phyloP scores from a whole-genome alignment of 257 asterid species.

The Penstemon eatonii region DNA sequence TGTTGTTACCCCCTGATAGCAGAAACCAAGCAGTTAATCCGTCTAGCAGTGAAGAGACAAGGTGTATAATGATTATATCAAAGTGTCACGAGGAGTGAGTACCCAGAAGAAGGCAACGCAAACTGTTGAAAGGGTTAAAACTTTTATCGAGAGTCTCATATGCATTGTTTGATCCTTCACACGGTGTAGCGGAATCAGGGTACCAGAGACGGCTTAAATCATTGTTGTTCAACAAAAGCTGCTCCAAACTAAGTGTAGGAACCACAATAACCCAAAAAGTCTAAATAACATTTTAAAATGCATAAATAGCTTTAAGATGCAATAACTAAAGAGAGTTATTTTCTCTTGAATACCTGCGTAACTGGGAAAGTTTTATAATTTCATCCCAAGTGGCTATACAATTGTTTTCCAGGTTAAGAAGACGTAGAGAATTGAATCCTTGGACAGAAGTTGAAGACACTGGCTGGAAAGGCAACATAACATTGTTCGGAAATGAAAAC shows the following conservation, averaged over 20 bases:
- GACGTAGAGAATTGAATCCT: slow-evolving; percentile 74
- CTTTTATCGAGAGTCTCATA: slow-evolving; percentile 39
- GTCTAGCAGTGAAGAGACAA: slow-evolving; percentile 22
- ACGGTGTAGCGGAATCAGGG: slow-evolving; percentile 46
- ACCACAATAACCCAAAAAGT: slow-evolving; percentile 25
- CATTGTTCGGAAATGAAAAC: slow-evolving; percentile 12
- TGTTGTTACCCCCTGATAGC: slow-evolving; percentile 71
- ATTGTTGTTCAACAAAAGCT: slow-evolving; percentile 83
- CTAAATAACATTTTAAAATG: slow-evolving; percentile 11
- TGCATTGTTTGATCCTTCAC: slow-evolving; percentile 33
- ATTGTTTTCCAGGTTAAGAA: slow-evolving; percentile 86
- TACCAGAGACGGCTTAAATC: slow-evolving; percentile 54
- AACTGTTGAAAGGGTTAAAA: slow-evolving; percentile 56
- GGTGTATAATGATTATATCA: slow-evolving; percentile 14
- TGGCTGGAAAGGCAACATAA: slow-evolving; percentile 52
- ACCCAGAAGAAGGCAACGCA: slow-evolving; percentile 83
- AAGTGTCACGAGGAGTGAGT: slow-evolving; percentile 23
- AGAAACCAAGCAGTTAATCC: slow-evolving; percentile 28
- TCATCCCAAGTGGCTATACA: slow-evolving; percentile 79
- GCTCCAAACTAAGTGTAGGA: slow-evolving; percentile 70
- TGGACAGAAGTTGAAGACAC: slow-evolving; percentile 52
- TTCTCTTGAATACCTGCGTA: slow-evolving; percentile 54
- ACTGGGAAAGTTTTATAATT: slow-evolving; percentile 65
- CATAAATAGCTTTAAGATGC: slow-evolving; percentile 20
- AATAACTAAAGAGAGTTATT: slow-evolving; percentile 11